Conservation (phyloP, 2,329 filamentous ascomycete species). For the Xylaria sp. region DNA sequence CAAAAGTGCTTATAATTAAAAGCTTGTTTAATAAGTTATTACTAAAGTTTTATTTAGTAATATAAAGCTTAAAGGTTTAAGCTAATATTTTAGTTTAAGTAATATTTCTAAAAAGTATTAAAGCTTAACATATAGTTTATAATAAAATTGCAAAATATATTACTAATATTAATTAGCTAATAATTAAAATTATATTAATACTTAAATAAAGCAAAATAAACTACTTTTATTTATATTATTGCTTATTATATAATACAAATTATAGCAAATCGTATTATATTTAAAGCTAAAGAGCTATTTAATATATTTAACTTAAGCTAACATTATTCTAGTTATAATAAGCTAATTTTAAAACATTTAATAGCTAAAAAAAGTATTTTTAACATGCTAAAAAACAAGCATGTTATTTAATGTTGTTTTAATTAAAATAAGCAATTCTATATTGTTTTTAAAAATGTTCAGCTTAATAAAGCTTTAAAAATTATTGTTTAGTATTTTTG, state of each 20-base stretch:
- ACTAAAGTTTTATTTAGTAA: too few relatives aligned
- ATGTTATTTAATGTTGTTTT: background rate
- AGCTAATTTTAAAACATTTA: background rate
- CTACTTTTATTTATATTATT: background rate
- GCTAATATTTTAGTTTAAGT: slow-evolving; percentile 4
- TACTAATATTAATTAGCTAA: background rate
- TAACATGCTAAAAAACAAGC: background rate
- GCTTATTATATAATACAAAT: background rate
- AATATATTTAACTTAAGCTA: background rate
- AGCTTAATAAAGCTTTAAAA: background rate
- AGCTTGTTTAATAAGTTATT: too few relatives aligned
- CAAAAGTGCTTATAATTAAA: too few relatives aligned
- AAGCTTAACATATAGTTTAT: slow-evolving; percentile 1
- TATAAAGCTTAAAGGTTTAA: too few relatives aligned
- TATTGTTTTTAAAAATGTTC: background rate
- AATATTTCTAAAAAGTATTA: slow-evolving; percentile 1
- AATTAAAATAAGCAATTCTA: background rate
- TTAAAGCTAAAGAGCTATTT: background rate
- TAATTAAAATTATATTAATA: background rate
- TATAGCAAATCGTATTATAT: background rate
- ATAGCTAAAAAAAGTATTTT: background rate
- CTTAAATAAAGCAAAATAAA: background rate
- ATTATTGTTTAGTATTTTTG: background rate
- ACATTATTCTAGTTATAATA: background rate
- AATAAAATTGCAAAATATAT: background rate